Evolutionary conservation across 768 basidiomycete species (phyloP).

Genomic region (Leccinum ochraceum): DNA sequence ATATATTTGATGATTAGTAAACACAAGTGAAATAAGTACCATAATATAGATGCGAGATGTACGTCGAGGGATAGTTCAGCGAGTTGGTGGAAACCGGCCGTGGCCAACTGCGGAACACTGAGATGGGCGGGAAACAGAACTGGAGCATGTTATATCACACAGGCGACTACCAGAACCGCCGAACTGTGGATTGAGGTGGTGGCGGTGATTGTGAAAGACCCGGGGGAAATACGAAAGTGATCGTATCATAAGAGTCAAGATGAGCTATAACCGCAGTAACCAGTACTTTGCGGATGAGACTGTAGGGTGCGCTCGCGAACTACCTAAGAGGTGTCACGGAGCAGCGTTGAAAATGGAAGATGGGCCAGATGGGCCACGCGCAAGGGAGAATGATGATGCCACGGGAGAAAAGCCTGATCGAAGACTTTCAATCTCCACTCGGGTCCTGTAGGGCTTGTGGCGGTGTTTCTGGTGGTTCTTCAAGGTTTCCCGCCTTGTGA

Average conservation of each 20-base stretch:
- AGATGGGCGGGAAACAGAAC: too few species aligned
- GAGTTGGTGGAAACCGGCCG: too few species aligned
- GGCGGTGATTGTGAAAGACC: background rate
- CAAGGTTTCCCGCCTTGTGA: conserved; percentile 6
- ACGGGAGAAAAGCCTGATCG: background rate
- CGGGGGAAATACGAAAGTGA: background rate
- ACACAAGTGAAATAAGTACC: too few species aligned
- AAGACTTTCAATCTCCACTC: background rate
- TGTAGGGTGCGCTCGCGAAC: background rate
- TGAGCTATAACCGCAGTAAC: background rate
- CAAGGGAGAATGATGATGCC: background rate
- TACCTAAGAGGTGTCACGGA: background rate
- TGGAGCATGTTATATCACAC: too few species aligned
- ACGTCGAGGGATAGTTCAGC: background rate
- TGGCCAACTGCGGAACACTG: background rate
- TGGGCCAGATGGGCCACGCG: background rate
- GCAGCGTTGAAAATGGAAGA: background rate
- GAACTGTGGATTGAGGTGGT: too few species aligned
- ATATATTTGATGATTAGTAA: too few species aligned
- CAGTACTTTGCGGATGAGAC: background rate
- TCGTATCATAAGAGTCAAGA: background rate
- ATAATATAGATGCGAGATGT: background rate
- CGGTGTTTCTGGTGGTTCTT: background rate
- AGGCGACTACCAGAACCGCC: too few species aligned
- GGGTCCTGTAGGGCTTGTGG: background rate